Percentiles rank a stretch among this genome's conserved stretches.
Evolutionary conservation across 371 early-diverging fungal species (phyloP).

Genomic region (Mucor sp.): DNA sequence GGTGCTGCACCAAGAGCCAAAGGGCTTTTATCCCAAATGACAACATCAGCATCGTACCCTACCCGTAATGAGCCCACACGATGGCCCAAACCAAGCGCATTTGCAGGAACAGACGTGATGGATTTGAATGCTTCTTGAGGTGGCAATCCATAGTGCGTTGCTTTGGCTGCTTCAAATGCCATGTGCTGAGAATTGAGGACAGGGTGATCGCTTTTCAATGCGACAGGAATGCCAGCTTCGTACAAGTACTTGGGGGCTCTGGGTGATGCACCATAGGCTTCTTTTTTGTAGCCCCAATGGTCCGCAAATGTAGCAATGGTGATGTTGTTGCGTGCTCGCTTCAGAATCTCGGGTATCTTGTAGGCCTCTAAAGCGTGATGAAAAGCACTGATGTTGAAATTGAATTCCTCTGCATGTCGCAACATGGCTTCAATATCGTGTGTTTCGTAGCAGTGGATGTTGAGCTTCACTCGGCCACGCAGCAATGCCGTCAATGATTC

Average conservation of each 20-base stretch:
- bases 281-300: slow-evolving; percentile 75
- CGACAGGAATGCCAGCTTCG: slow-evolving; percentile 69
- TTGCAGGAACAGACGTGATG: slow-evolving; percentile 74
- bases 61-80: slow-evolving; percentile 65
- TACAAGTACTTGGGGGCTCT: slow-evolving; percentile 60
- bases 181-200: slow-evolving; percentile 71
- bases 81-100: slow-evolving; percentile 66
- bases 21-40: slow-evolving; percentile 70
- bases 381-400: slow-evolving; percentile 74
- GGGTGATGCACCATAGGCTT: slow-evolving; percentile 70
- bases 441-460: slow-evolving; percentile 77
- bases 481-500: slow-evolving; percentile 72
- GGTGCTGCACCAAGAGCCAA: slow-evolving; percentile 71
- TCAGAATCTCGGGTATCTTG: slow-evolving; percentile 66
- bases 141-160: slow-evolving; percentile 70
- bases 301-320: slow-evolving; percentile 73
- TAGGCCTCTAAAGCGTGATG: slow-evolving; percentile 87
- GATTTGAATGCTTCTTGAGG: slow-evolving; percentile 60
- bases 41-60: slow-evolving; percentile 81
- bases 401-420: slow-evolving; percentile 73
- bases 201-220: slow-evolving; percentile 81
- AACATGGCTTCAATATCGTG: slow-evolving; percentile 77
- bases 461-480: slow-evolving; percentile 70
- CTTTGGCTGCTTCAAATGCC: slow-evolving; percentile 75
- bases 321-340: slow-evolving; percentile 56